Conservation (phyloP, 495 filamentous ascomycete genomes). For the Penicillium canariense region DNA sequence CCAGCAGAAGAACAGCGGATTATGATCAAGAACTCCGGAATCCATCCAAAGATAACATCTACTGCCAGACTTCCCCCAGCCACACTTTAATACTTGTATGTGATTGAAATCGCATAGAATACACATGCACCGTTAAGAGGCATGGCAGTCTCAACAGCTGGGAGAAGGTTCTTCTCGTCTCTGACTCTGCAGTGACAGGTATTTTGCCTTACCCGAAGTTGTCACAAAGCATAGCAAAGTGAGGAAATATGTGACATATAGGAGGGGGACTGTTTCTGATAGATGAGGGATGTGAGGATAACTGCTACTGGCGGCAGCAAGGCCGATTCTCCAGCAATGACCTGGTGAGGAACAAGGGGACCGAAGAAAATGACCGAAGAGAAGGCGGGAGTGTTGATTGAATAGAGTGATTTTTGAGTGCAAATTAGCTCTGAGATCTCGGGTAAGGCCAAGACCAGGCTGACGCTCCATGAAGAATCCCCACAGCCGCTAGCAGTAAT, state of each 20-base stretch:
- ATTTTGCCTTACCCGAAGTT: conserved; percentile 1
- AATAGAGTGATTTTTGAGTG: conserved; percentile 12
- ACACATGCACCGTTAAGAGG: conserved; percentile 17
- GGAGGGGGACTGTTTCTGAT: conserved; percentile 3
- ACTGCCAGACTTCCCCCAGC: conserved; percentile 12
- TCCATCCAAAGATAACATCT: conserved; percentile 13
- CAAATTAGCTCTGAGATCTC: background rate
- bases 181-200: background rate
- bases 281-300: background rate
- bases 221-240: background rate
- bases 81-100: conserved; percentile 4
- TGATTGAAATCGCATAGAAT: conserved; percentile 14
- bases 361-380: background rate
- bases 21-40: conserved; percentile 22
- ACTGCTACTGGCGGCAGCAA: conserved; percentile 13
- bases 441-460: background rate
- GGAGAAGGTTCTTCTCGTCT: conserved; percentile 18
- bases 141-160: conserved; percentile 11
- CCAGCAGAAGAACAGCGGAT: conserved; percentile 14
- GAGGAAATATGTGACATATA: conserved; percentile 11
- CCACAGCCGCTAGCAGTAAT: conserved; percentile 33
- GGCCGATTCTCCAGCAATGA: conserved; percentile 11
- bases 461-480: conserved; percentile 43
- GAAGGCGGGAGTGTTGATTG: background rate
- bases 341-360: conserved; percentile 9